phyloP scores from a whole-genome alignment of 164 flowering plant species.

The Nymphaea thermarum region DNA sequence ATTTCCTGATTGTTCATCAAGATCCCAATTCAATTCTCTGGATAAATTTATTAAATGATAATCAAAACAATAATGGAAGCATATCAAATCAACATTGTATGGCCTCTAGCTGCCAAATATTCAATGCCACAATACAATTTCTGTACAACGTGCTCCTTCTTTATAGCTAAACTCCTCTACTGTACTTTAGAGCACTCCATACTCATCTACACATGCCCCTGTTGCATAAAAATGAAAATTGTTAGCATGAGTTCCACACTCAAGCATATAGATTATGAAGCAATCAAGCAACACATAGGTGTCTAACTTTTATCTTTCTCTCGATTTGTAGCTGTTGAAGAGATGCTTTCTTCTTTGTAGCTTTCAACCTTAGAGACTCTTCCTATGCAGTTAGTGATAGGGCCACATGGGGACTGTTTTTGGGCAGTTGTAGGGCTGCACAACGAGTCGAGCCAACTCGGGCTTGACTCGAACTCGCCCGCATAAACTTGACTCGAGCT shows the following conservation, averaged over 20 bases:
- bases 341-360: constrained; percentile 27
- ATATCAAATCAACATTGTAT: neutral
- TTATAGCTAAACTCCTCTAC: constrained; percentile 64
- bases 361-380: constrained; percentile 33
- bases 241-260: neutral
- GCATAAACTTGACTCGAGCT: too few relatives aligned
- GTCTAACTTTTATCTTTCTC: constrained; percentile 48
- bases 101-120: too few relatives aligned
- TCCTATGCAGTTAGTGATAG: constrained; percentile 17
- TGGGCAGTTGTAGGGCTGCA: too few relatives aligned
- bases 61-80: neutral
- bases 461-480: too few relatives aligned
- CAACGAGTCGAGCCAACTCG: too few relatives aligned
- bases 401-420: too few relatives aligned
- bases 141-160: constrained; percentile 84
- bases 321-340: constrained; percentile 28
- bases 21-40: constrained; percentile 64
- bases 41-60: neutral
- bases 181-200: constrained; percentile 46
- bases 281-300: neutral
- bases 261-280: neutral
- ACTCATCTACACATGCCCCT: constrained; percentile 50
- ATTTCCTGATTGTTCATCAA: constrained; percentile 72
- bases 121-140: constrained; percentile 47
- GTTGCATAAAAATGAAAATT: neutral